These are phyloP conservation scores for Plasmodium fragile DNA, from an alignment of 169 alveolate genomes.

Conservation along the genomic window DNA sequence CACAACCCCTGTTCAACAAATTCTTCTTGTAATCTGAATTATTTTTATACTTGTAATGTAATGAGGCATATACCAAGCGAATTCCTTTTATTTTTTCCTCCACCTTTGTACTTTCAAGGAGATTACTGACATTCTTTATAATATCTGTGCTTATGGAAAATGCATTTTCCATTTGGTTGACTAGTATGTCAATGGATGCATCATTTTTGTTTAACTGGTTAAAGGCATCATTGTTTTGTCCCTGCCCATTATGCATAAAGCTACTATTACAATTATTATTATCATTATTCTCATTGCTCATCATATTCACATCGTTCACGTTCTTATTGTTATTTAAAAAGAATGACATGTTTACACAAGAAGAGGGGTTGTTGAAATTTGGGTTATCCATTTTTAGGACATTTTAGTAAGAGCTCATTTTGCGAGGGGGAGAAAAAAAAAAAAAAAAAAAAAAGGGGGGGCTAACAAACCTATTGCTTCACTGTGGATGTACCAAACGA, in stretches of 20 bases:
- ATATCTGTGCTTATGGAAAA: slow-evolving; percentile 69
- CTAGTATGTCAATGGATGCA: slow-evolving; percentile 71
- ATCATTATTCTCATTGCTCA: background rate
- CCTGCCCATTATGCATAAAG: slow-evolving; percentile 34
- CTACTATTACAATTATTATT: slow-evolving; percentile 17
- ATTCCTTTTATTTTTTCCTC: slow-evolving; percentile 75
- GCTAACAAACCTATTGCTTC: background rate
- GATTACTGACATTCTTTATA: slow-evolving; percentile 68
- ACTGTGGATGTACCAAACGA: background rate
- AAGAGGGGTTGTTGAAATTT: slow-evolving; percentile 47
- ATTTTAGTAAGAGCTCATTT: slow-evolving; percentile 21
- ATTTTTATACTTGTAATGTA: slow-evolving; percentile 72
- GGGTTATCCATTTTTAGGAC: slow-evolving; percentile 70
- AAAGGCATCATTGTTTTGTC: slow-evolving; percentile 38
- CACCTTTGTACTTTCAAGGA: slow-evolving; percentile 55
- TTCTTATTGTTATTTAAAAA: slow-evolving; percentile 55
- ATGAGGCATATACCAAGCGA: slow-evolving; percentile 66
- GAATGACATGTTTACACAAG: slow-evolving; percentile 69
- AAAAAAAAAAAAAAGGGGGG: background rate
- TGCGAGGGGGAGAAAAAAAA: background rate
- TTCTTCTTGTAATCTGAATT: slow-evolving; percentile 66
- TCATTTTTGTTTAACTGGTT: slow-evolving; percentile 61
- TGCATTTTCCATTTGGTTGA: slow-evolving; percentile 75
- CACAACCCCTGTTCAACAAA: slow-evolving; percentile 75
- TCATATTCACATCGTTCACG: slow-evolving; percentile 21